phyloP scores from a whole-genome alignment of 805 yeast species.

The Komagataella mondaviorum region DNA sequence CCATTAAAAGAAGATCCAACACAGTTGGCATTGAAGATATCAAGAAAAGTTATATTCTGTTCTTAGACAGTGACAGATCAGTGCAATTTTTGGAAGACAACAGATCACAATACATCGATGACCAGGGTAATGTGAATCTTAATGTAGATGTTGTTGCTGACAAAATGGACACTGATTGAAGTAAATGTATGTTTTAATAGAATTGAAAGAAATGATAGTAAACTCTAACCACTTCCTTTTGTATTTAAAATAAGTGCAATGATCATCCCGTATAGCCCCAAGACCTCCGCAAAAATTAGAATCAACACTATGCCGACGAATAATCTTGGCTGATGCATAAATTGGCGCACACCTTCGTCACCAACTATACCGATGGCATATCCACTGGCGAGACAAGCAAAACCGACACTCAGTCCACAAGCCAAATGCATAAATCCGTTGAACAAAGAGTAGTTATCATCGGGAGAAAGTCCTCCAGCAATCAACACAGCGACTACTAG shows the following conservation, averaged over 20 bases:
- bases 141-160: slow-evolving; percentile 18
- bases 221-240: slow-evolving; percentile 51
- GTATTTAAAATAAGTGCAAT: slow-evolving; percentile 88
- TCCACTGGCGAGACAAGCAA: slow-evolving; percentile 93
- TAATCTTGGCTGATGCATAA: slow-evolving; percentile 95
- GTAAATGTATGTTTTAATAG: not conserved
- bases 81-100: slow-evolving; percentile 71
- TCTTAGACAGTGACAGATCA: slow-evolving; percentile 81
- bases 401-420: slow-evolving; percentile 92
- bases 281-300: slow-evolving; percentile 96
- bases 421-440: slow-evolving; percentile 98
- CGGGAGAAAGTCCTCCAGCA: slow-evolving; percentile 79
- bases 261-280: slow-evolving; percentile 94
- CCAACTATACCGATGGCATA: slow-evolving; percentile 99
- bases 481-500: slow-evolving; percentile 91
- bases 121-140: slow-evolving; percentile 58
- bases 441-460: slow-evolving; percentile 69
- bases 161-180: slow-evolving; percentile 25
- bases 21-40: slow-evolving; percentile 68
- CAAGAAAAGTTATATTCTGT: slow-evolving; percentile 75
- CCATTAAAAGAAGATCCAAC: slow-evolving; percentile 63
- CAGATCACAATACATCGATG: slow-evolving; percentile 53
- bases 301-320: slow-evolving; percentile 98
- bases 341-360: slow-evolving; percentile 98
- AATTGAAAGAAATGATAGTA: slow-evolving; percentile 1